A percentile compares a stretch with the other conserved stretches of the same genome.
Conservation (phyloP, 768 basidiomycete species). For the Auriscalpium microsporum region DNA sequence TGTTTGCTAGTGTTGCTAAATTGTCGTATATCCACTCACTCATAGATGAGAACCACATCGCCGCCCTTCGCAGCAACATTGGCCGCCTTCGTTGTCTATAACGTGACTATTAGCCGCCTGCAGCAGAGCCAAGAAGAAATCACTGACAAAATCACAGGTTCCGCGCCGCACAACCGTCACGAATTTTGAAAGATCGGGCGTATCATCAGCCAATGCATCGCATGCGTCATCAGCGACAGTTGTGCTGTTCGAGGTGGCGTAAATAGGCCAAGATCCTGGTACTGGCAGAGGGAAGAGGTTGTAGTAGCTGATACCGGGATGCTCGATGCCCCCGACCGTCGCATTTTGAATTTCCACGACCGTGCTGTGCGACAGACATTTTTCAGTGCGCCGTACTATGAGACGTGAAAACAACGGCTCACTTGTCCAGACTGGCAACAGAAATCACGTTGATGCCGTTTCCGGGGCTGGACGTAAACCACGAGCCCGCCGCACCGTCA, state of each 20-base stretch:
- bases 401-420: neutral
- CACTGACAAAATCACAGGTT: conserved; percentile 42
- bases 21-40: conserved; percentile 27
- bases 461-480: conserved; percentile 49
- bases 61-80: conserved; percentile 50
- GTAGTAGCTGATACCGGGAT: conserved; percentile 49
- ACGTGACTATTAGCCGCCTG: too few relatives aligned
- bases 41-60: conserved; percentile 41
- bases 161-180: conserved; percentile 53
- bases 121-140: neutral
- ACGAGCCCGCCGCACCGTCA: conserved; percentile 47
- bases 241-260: conserved; percentile 49
- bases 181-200: conserved; percentile 45
- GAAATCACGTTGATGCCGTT: conserved; percentile 48
- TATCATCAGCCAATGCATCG: conserved; percentile 40
- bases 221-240: conserved; percentile 52
- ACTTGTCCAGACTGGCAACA: conserved; percentile 45
- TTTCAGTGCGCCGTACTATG: too few relatives aligned
- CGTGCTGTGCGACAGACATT: conserved; percentile 25
- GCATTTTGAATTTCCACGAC: conserved; percentile 50
- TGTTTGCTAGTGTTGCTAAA: too few relatives aligned
- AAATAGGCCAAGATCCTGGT: conserved; percentile 41
- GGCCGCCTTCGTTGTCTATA: conserved; percentile 38
- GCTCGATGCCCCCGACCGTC: conserved; percentile 38
- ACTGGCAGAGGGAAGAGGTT: conserved; percentile 38